These are phyloP conservation scores for Hirschioporus abietinus DNA, from an alignment of 768 basidiomycete species.

Conservation along the genomic window DNA sequence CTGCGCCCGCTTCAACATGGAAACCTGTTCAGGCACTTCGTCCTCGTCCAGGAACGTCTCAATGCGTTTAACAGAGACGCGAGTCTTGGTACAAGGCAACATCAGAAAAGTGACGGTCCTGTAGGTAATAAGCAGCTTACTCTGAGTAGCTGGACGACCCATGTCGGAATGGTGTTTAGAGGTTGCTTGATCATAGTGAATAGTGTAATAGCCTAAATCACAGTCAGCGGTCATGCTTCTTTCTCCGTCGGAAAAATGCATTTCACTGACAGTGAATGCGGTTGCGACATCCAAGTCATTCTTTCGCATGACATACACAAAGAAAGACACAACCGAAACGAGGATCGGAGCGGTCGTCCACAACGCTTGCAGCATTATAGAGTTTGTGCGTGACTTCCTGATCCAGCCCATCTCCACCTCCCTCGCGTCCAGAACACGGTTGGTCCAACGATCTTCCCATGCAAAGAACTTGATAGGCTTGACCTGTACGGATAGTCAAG, in stretches of 20 bases:
- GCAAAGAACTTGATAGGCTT: constrained; percentile 85
- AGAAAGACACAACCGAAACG: constrained; percentile 78
- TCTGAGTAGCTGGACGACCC: constrained; percentile 73
- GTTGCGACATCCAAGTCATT: constrained; percentile 70
- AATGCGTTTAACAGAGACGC: constrained; percentile 66
- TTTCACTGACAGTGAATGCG: constrained; percentile 61
- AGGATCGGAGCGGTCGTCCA: constrained; percentile 77
- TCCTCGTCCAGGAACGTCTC: constrained; percentile 63
- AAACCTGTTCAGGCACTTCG: constrained; percentile 63
- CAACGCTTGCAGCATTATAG: constrained; percentile 25
- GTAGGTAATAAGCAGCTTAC: constrained; percentile 13
- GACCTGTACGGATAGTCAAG: constrained; percentile 28
- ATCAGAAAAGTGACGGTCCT: background rate
- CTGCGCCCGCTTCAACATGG: constrained; percentile 43
- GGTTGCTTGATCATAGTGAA: constrained; percentile 85
- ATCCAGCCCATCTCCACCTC: constrained; percentile 71
- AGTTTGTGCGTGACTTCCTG: constrained; percentile 45
- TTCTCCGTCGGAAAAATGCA: background rate
- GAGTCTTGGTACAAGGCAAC: constrained; percentile 32
- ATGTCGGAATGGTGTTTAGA: constrained; percentile 74
- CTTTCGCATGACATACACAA: constrained; percentile 65
- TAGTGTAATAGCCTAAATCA: constrained; percentile 53
- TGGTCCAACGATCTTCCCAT: constrained; percentile 75
- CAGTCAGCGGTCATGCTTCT: background rate
- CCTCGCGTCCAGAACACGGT: constrained; percentile 56